Conservation (phyloP, 805 yeast species). For the Wickerhamiella qilinensis region DNA sequence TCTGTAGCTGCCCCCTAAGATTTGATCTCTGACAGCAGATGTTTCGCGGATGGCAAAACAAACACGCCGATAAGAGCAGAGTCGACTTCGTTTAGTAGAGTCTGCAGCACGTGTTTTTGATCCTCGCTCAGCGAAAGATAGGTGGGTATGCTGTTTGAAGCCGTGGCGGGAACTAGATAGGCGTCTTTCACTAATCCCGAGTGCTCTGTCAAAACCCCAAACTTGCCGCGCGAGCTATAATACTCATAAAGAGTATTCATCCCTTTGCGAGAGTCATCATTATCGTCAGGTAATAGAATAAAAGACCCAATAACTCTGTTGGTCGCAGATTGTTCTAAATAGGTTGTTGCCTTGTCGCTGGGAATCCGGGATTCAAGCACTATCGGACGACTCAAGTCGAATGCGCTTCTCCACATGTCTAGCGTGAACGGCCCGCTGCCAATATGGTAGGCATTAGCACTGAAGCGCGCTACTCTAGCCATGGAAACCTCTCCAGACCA, state of each 20-base stretch:
- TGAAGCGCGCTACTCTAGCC: slow-evolving; percentile 33
- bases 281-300: slow-evolving; percentile 24
- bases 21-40: too few relatives aligned
- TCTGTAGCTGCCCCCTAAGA: too few relatives aligned
- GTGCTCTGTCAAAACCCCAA: slow-evolving; percentile 42
- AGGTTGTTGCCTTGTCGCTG: slow-evolving; percentile 35
- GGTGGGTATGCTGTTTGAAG: background rate
- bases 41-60: background rate
- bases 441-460: slow-evolving; percentile 26
- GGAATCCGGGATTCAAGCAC: slow-evolving; percentile 51
- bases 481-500: slow-evolving; percentile 37
- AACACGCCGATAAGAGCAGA: slow-evolving; percentile 1
- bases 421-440: slow-evolving; percentile 17
- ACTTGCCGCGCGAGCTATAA: slow-evolving; percentile 30
- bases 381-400: slow-evolving; percentile 18
- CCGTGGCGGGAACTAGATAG: slow-evolving; percentile 35
- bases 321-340: slow-evolving; percentile 28
- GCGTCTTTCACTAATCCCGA: slow-evolving; percentile 45
- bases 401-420: slow-evolving; percentile 13
- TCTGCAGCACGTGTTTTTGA: background rate
- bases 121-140: background rate
- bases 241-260: slow-evolving; percentile 27
- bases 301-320: slow-evolving; percentile 40
- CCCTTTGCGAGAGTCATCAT: slow-evolving; percentile 10
- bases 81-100: background rate